Conservation (phyloP, 768 basidiomycete genomes). For the Amanita brunnescens region DNA sequence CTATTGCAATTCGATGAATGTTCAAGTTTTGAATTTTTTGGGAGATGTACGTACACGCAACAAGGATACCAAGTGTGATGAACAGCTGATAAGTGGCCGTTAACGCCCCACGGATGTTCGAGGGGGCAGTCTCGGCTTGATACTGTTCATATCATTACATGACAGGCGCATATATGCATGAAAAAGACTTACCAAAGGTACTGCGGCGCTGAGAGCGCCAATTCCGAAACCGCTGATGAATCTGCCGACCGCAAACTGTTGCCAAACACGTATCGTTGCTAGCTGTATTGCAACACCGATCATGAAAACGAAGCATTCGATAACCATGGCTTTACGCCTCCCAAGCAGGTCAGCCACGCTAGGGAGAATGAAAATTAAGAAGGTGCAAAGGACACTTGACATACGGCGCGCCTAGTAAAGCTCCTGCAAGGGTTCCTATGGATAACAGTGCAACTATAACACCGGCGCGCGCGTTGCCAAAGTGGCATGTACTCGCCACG, state of each 20-base stretch:
- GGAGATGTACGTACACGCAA: slow-evolving; percentile 39
- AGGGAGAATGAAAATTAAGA: slow-evolving; percentile 1
- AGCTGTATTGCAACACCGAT: slow-evolving; percentile 58
- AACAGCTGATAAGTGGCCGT: slow-evolving; percentile 57
- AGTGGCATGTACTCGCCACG: slow-evolving; percentile 36
- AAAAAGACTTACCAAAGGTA: slow-evolving; percentile 41
- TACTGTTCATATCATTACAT: slow-evolving; percentile 27
- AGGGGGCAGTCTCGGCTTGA: slow-evolving; percentile 66
- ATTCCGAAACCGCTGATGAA: slow-evolving; percentile 60
- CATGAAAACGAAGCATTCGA: slow-evolving; percentile 48
- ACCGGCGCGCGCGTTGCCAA: slow-evolving; percentile 48
- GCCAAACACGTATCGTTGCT: slow-evolving; percentile 42
- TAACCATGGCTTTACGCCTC: slow-evolving; percentile 55
- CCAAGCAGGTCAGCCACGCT: slow-evolving; percentile 60
- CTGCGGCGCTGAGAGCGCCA: slow-evolving; percentile 58
- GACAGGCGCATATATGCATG: not conserved
- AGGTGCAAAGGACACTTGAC: slow-evolving; percentile 16
- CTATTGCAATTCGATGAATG: slow-evolving; percentile 20
- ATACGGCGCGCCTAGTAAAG: slow-evolving; percentile 52
- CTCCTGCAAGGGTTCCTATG: slow-evolving; percentile 61
- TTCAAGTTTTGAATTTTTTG: slow-evolving; percentile 1
- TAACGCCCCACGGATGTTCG: slow-evolving; percentile 61
- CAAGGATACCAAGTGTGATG: slow-evolving; percentile 63
- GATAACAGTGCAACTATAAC: slow-evolving; percentile 65
- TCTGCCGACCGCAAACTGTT: slow-evolving; percentile 60